These are phyloP conservation scores for Filobasidium floriforme DNA, from an alignment of 768 basidiomycete species.

Conservation along the genomic window DNA sequence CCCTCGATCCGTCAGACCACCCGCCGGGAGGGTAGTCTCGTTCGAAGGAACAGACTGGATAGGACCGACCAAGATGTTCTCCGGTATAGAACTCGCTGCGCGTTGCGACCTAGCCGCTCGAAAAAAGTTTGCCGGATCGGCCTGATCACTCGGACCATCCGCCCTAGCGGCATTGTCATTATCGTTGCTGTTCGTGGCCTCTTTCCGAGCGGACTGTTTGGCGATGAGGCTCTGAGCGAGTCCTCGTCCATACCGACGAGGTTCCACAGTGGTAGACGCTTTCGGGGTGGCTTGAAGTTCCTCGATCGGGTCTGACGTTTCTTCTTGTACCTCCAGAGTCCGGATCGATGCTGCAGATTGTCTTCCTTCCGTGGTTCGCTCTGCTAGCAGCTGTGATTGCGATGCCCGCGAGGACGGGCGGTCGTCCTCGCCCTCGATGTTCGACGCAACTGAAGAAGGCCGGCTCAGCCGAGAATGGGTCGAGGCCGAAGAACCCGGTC, in stretches of 20 bases:
- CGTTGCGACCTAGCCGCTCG: neutral
- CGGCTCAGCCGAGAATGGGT: neutral
- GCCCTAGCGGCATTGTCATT: neutral
- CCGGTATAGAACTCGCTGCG: neutral
- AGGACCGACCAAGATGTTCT: too few relatives aligned
- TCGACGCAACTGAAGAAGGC: neutral
- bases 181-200: too few relatives aligned
- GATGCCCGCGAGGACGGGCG: slow-evolving; percentile 19
- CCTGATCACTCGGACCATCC: neutral
- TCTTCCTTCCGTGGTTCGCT: neutral
- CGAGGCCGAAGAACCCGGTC: slow-evolving; percentile 1
- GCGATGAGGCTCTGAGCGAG: neutral
- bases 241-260: neutral
- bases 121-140: slow-evolving; percentile 1
- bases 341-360: neutral
- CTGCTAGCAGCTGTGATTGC: neutral
- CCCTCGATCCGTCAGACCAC: neutral
- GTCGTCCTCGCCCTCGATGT: neutral
- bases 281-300: slow-evolving; percentile 4
- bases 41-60: neutral
- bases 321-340: neutral
- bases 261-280: neutral
- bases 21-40: neutral
- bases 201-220: neutral
- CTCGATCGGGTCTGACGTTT: neutral